phyloP scores from a whole-genome alignment of 1,284 basidiomycete genomes.

The Apiotrichum sp. region DNA sequence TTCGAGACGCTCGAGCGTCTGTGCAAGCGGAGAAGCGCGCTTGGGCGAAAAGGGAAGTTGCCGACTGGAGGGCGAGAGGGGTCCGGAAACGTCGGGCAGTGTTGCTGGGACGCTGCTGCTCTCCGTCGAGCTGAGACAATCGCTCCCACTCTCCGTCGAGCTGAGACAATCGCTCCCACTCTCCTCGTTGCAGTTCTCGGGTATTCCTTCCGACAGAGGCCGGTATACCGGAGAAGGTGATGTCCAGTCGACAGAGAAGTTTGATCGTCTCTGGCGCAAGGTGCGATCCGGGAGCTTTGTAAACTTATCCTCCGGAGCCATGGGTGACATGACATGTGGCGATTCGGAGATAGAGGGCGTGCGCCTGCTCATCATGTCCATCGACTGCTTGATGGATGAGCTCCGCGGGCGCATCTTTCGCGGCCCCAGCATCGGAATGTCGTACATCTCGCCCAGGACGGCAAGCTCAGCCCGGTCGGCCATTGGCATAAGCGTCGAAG shows the following conservation, averaged over 20 bases:
- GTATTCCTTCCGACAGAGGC: not conserved
- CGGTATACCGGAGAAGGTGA: conserved; percentile 1
- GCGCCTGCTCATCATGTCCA: not conserved
- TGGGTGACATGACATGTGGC: not conserved
- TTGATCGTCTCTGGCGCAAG: conserved; percentile 25
- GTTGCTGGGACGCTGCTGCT: conserved; percentile 9
- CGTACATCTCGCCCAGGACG: conserved; percentile 41
- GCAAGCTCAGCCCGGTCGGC: conserved; percentile 31
- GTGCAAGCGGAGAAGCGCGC: conserved; percentile 11
- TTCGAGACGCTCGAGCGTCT: conserved; percentile 13
- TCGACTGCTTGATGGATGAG: not conserved
- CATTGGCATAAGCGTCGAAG: conserved; percentile 27
- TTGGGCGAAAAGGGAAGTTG: conserved; percentile 9
- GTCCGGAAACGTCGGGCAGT: conserved; percentile 1
- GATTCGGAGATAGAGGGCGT: too few species aligned
- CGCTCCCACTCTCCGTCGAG: conserved; percentile 7
- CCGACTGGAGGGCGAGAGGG: not conserved
- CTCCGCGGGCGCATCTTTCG: not conserved
- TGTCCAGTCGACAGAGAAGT: conserved; percentile 17
- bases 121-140: conserved; percentile 6
- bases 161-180: conserved; percentile 5
- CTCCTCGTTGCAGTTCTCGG: conserved; percentile 11
- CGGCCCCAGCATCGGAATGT: conserved; percentile 26
- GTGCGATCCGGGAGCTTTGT: conserved; percentile 34
- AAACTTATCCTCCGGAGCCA: conserved; percentile 29